Conservation (phyloP, 108 stramenopile species). For the Seminavis robusta region DNA sequence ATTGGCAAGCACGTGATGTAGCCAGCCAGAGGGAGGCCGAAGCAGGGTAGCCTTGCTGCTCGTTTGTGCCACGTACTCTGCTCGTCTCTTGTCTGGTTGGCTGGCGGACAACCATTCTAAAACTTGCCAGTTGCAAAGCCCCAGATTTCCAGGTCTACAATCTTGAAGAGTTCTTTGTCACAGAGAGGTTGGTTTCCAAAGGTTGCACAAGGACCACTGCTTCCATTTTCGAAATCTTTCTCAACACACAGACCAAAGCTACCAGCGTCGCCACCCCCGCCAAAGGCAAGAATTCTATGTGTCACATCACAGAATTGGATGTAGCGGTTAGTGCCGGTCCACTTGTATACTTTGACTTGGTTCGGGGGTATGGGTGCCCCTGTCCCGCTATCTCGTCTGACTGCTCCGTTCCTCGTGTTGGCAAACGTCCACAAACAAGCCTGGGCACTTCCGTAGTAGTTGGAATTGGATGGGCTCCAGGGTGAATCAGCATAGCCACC, state of each 20-base stretch:
- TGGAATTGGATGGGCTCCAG: constrained; percentile 46
- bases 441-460: constrained; percentile 67
- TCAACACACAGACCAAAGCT: constrained; percentile 85
- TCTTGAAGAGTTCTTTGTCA: constrained; percentile 51
- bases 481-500: constrained; percentile 79
- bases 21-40: no score
- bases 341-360: constrained; percentile 56
- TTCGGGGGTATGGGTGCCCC: no score
- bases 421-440: constrained; percentile 51
- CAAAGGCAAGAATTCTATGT: constrained; percentile 72
- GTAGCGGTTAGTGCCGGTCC: constrained; percentile 84
- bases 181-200: constrained; percentile 85
- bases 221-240: constrained; percentile 80
- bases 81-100: no score
- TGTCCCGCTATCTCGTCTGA: no score
- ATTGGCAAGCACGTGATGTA: no score
- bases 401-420: no score
- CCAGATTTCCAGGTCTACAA: constrained; percentile 69
- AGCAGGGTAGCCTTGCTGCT: no score
- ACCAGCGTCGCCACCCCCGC: constrained; percentile 83
- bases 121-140: constrained; percentile 44
- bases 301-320: constrained; percentile 74
- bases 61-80: no score
- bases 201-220: constrained; percentile 80
- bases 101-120: no score